Percentiles rank a stretch among this genome's conserved stretches.
These are phyloP conservation scores for Acanthamoeba royreba DNA, from an alignment of 208 protist genomes.

Conservation along the genomic window DNA sequence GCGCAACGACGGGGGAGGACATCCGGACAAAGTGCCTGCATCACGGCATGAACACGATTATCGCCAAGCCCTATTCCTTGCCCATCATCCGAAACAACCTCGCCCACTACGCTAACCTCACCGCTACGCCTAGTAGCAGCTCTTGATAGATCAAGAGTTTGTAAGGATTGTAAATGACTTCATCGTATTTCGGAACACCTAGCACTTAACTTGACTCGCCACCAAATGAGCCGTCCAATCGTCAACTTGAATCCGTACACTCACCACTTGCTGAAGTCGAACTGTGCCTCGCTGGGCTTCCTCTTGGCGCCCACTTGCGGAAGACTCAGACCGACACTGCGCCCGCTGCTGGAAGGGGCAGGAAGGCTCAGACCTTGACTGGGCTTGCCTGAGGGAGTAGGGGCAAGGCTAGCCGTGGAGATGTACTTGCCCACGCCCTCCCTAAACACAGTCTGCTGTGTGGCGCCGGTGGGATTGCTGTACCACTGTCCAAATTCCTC, in stretches of 20 bases:
- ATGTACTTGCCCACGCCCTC: constrained; percentile 27
- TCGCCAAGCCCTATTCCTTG: not conserved
- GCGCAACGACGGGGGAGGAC: not conserved
- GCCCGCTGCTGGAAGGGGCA: not conserved
- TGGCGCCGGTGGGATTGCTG: not conserved
- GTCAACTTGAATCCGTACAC: too few species aligned
- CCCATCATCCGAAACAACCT: not conserved
- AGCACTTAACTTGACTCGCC: too few species aligned
- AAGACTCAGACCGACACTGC: not conserved
- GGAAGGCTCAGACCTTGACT: not conserved
- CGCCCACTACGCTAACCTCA: not conserved
- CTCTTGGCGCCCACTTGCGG: not conserved
- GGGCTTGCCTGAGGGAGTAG: not conserved
- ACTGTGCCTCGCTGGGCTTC: not conserved
- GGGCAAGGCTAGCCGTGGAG: not conserved
- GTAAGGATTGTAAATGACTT: too few species aligned
- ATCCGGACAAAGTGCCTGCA: not conserved
- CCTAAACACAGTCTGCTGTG: not conserved
- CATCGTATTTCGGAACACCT: too few species aligned
- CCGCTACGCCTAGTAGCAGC: too few species aligned
- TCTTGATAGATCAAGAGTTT: too few species aligned
- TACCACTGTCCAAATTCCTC: constrained; percentile 27
- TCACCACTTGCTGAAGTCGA: not conserved
- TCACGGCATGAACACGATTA: not conserved
- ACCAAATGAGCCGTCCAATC: not conserved